Conservation (phyloP, 257 asterid species). For the Solanum rostratum region DNA sequence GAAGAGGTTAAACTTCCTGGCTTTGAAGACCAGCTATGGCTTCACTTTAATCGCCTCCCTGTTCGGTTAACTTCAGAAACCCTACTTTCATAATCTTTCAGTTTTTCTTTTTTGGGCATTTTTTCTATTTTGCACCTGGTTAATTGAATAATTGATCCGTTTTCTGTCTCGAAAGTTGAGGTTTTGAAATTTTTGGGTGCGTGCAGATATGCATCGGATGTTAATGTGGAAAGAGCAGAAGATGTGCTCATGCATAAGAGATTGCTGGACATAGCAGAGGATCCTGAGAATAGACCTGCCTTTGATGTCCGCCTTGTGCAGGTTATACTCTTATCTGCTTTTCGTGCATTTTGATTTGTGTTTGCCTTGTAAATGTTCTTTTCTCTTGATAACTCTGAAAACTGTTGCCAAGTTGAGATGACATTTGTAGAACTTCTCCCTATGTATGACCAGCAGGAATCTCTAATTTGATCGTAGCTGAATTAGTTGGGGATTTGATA, state of each 20-base stretch:
- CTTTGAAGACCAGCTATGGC: constrained; percentile 48
- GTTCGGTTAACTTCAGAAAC: constrained; percentile 22
- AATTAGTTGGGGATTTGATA: neutral
- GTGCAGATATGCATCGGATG: constrained; percentile 41
- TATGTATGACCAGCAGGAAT: neutral
- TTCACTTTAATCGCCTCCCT: constrained; percentile 41
- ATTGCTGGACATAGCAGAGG: constrained; percentile 27
- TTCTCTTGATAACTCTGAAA: neutral
- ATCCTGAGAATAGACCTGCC: constrained; percentile 28
- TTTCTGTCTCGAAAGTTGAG: neutral
- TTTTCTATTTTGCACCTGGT: neutral
- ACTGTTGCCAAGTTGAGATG: neutral
- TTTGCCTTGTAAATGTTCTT: neutral
- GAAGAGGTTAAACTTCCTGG: constrained; percentile 33
- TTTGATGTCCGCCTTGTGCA: constrained; percentile 44
- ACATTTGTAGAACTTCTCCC: neutral
- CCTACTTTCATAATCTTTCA: neutral
- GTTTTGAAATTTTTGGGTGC: neutral
- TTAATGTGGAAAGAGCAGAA: constrained; percentile 49
- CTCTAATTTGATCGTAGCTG: neutral
- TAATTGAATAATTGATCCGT: neutral
- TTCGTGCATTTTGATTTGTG: neutral
- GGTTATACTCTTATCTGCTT: constrained; percentile 7
- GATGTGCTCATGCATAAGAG: constrained; percentile 42
- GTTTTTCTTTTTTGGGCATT: neutral